Base-by-base conservation (phyloP, 2,329 filamentous ascomycete genomes). In the Endocalyx cinctus region DNA sequence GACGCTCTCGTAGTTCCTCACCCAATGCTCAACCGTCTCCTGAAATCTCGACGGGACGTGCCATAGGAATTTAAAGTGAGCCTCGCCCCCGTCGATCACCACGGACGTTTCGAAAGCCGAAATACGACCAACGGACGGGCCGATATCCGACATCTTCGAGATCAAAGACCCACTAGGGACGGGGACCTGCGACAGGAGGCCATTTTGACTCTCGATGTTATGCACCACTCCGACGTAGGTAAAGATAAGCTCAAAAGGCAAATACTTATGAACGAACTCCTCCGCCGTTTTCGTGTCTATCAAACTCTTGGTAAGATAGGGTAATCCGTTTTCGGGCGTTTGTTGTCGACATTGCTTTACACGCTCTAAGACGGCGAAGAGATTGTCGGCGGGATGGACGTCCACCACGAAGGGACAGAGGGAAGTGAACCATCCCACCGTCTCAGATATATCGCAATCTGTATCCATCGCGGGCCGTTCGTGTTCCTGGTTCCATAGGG, bases 361-460 rank as follows among this genome's bases (percentile, higher is more conserved):
- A 16, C 66, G 57, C n/a, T 67, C 67, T 10, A 78, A 52, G 0
- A 70, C 65, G 10, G 70, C 59, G 25, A 76, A 52, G 12, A 77
- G 52, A 37, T 77, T 70, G 19, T 72, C 66, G 3, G 60, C 52
- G 3, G 59, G 54, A 3, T 68, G 62, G 1, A 66, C 46, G 7
- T 62, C 60, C 3, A 70, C 55, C 2, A 62, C 58, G 5, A 78
- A 57, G 0, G 75, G 75, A 30, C 67, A 73, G 10, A 79, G 55
- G 0, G 72, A 67, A 3, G 74, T 77, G 41, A 79, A 77, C 74
- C 74, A 79, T 2, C 75, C 76, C 0, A 79, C 72, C 0, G 74
- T 79, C 32, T 74, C 62, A 5, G 68, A 66, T 1, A 77, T 63
- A 50, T 79, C 70, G 10, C 71, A 57, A 12, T 67, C 64, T 1